Percentiles rank a stretch among this genome's conserved stretches.
Conservation (phyloP, 2,329 filamentous ascomycete genomes). For the Dothideomycetes sp. region DNA sequence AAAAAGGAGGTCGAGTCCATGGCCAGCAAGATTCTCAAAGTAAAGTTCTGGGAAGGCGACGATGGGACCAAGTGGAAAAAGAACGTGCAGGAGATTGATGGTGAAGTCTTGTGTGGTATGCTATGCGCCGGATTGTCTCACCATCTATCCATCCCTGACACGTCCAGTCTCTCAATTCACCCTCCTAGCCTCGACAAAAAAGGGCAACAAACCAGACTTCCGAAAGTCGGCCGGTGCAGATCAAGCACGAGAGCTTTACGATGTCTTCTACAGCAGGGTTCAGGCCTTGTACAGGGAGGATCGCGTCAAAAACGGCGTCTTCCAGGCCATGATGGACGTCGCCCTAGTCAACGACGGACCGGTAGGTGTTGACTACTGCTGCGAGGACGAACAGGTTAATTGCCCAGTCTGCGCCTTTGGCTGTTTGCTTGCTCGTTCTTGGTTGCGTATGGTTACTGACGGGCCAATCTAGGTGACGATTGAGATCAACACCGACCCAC, state of each 20-base stretch:
- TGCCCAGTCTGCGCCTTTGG: slow-evolving; percentile 14
- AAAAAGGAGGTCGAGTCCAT: slow-evolving; percentile 76
- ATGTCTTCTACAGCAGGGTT: slow-evolving; percentile 70
- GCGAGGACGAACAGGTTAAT: slow-evolving; percentile 46
- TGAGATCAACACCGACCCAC: slow-evolving; percentile 36
- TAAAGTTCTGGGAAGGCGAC: slow-evolving; percentile 85
- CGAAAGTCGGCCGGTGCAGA: slow-evolving; percentile 73
- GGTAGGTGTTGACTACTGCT: slow-evolving; percentile 51
- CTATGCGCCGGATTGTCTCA: slow-evolving; percentile 3
- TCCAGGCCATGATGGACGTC: slow-evolving; percentile 99
- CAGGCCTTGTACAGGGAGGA: slow-evolving; percentile 59
- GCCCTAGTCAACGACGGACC: slow-evolving; percentile 77
- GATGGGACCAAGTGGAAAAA: slow-evolving; percentile 77
- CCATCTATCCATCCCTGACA: neutral
- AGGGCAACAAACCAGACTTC: slow-evolving; percentile 91
- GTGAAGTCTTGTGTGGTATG: slow-evolving; percentile 89
- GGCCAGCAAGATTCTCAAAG: slow-evolving; percentile 76
- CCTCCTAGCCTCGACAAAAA: slow-evolving; percentile 82
- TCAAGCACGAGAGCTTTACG: slow-evolving; percentile 71
- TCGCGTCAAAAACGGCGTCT: slow-evolving; percentile 85
- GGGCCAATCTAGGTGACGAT: slow-evolving; percentile 36
- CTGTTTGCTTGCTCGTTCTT: slow-evolving; percentile 8
- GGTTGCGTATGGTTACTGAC: slow-evolving; percentile 8
- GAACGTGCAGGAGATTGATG: slow-evolving; percentile 75
- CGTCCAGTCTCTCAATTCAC: slow-evolving; percentile 87